A percentile compares a stretch with the other conserved stretches of the same genome.
phyloP scores from a whole-genome alignment of 208 protist genomes.

The Crithidia mellificae region DNA sequence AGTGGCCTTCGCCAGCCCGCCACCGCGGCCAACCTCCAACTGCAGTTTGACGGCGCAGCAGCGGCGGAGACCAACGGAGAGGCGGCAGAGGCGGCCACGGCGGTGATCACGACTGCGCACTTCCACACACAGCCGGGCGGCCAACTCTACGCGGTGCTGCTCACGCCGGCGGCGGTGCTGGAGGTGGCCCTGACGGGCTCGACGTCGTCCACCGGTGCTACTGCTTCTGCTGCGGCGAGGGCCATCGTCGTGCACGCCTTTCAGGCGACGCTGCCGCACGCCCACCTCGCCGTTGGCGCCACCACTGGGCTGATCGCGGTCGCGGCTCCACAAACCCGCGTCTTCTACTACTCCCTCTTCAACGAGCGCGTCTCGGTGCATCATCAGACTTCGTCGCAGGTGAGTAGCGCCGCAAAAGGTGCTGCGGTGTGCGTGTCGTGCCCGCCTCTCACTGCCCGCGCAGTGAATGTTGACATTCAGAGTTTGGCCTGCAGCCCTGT shows the following conservation, averaged over 20 bases:
- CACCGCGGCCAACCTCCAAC: not conserved
- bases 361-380: conserved; percentile 18
- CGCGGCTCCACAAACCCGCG: conserved; percentile 46
- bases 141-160: conserved; percentile 64
- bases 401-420: no score
- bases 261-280: conserved; percentile 18
- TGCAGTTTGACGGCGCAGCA: not conserved
- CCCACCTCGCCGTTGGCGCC: conserved; percentile 47
- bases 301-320: conserved; percentile 69
- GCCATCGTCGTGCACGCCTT: conserved; percentile 52
- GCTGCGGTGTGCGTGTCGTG: conserved; percentile 4
- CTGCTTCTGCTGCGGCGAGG: no score
- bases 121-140: conserved; percentile 48
- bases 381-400: no score
- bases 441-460: conserved; percentile 14
- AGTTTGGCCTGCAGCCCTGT: conserved; percentile 64
- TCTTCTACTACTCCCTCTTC: conserved; percentile 53
- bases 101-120: conserved; percentile 29
- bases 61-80: not conserved
- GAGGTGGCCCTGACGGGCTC: conserved; percentile 41
- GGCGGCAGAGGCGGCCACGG: not conserved
- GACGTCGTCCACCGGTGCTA: not conserved
- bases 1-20: no score
- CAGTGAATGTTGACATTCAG: conserved; percentile 52
- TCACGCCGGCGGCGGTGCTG: conserved; percentile 53